Evolutionary conservation across 1,139 yeast genomes (phyloP), one percentile per base, ranked within the genome.

Genomic region (Candida glucosophila): DNA sequence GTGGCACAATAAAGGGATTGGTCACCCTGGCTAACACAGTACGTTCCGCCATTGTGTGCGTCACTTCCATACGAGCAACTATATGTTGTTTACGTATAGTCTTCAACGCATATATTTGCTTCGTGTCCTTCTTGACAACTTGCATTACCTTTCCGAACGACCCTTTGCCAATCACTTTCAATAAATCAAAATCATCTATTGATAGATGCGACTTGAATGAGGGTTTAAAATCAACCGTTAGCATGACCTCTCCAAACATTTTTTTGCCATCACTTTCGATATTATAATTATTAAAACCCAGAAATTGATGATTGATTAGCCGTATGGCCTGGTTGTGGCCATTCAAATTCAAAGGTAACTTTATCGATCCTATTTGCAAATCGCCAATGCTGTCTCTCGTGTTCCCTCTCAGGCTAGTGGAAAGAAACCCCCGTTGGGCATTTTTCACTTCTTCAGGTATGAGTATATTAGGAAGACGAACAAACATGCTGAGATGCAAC

Each of bases 81-180:
- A 90, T 85, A 48, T 90, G 95, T 14, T 93, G 86, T 49, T 90
- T 90, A 40, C 97, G 70, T 37, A 90, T 75, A 1, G 96, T 86
- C 50, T 90, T 90, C 49, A 90, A 63, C 3, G 98, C 98, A 52
- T 90, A 90, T 19, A 90, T 78, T 48, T 88, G 93, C 37, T 80
- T 80, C 7, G 98, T 90, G 53, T 90, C 97, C 41, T 82, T 82
- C 57, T 90, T 90, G 32, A 86, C 77, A 23, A 90, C 98, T 55
- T 90, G 98, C 97, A 90, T 90, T 30, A 90, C 98, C 54, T 92
- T 90, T 29, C 98, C 98, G 54, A 90, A 92, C 2, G 96, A 85
- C 3, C 98, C 98, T 51, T 90, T 90, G 23, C 98, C 98, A 31
- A 90, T 85, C 12, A 90, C 98, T 53, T 90, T 90, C 41, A 90